Conservation (phyloP, 2,329 filamentous ascomycete species). For the Cladosporium sp. region DNA sequence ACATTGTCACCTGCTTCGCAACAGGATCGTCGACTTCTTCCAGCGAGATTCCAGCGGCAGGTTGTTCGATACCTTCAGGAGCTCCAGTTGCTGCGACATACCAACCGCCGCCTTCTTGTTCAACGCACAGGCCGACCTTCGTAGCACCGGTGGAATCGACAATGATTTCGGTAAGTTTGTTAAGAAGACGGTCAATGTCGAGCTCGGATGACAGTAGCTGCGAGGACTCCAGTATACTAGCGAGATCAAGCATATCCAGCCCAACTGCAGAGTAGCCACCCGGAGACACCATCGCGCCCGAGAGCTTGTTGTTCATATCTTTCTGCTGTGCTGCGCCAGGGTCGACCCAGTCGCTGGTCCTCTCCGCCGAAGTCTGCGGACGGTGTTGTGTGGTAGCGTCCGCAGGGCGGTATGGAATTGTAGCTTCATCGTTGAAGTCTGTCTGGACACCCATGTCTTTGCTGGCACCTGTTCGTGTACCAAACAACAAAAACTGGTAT, state of each 20-base stretch:
- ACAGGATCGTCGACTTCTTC: conserved; percentile 64
- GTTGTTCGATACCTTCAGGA: conserved; percentile 68
- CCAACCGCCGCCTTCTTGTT: conserved; percentile 67
- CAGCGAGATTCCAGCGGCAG: conserved; percentile 65
- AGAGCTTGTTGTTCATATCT: conserved; percentile 22
- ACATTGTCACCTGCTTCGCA: conserved; percentile 75
- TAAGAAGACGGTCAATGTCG: conserved; percentile 71
- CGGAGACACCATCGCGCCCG: conserved; percentile 38
- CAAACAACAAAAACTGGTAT: conserved; percentile 66
- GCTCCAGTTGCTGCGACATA: conserved; percentile 73
- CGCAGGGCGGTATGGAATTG: not conserved
- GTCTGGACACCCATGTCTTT: conserved; percentile 64
- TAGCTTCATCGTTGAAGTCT: conserved; percentile 6
- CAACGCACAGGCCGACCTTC: conserved; percentile 71
- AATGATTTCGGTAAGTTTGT: conserved; percentile 80
- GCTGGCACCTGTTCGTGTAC: conserved; percentile 60
- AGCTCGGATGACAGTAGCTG: conserved; percentile 79
- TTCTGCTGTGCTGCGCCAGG: conserved; percentile 39
- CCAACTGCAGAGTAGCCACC: conserved; percentile 64
- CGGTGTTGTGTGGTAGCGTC: conserved; percentile 37
- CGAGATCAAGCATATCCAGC: conserved; percentile 79
- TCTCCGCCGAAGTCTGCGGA: conserved; percentile 44
- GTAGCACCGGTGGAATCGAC: conserved; percentile 75
- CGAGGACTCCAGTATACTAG: conserved; percentile 74
- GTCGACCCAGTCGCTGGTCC: conserved; percentile 52